Evolutionary conservation across 202 grass and related monocot species (phyloP).

Genomic region (Carex sylvatica): DNA sequence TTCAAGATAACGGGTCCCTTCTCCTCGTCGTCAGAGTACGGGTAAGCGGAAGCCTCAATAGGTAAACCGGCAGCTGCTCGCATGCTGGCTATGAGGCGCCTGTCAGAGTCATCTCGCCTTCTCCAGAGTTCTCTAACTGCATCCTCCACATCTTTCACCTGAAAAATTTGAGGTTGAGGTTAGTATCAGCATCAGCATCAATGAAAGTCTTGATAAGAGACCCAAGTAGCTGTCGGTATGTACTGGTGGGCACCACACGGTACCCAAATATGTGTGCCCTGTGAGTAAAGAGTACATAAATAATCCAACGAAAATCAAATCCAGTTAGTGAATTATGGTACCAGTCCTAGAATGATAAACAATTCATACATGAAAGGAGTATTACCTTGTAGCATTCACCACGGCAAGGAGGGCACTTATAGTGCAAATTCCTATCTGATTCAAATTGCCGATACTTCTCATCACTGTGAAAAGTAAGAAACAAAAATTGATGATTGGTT

Average conservation of each 20-base stretch:
- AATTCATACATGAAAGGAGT: conserved; percentile 24
- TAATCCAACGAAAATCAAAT: background rate
- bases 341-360: conserved; percentile 9
- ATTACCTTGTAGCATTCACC: conserved; percentile 89
- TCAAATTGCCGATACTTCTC: conserved; percentile 95
- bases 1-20: conserved; percentile 53
- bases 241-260: background rate
- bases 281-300: conserved; percentile 16
- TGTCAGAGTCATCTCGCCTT: conserved; percentile 66
- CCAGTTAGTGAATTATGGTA: background rate
- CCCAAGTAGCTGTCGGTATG: background rate
- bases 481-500: conserved; percentile 34
- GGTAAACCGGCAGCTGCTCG: conserved; percentile 76
- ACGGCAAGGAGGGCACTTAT: conserved; percentile 81
- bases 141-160: conserved; percentile 93
- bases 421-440: conserved; percentile 85
- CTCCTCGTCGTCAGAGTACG: conserved; percentile 66
- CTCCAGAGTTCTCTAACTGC: conserved; percentile 94
- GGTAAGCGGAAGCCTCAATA: conserved; percentile 44
- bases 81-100: conserved; percentile 69
- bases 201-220: background rate
- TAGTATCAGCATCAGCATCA: background rate
- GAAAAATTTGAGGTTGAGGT: background rate
- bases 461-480: conserved; percentile 51
- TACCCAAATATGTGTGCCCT: background rate